Base-by-base conservation (phyloP, 352 stramenopile genomes). In the Phytopythium delawarense region DNA sequence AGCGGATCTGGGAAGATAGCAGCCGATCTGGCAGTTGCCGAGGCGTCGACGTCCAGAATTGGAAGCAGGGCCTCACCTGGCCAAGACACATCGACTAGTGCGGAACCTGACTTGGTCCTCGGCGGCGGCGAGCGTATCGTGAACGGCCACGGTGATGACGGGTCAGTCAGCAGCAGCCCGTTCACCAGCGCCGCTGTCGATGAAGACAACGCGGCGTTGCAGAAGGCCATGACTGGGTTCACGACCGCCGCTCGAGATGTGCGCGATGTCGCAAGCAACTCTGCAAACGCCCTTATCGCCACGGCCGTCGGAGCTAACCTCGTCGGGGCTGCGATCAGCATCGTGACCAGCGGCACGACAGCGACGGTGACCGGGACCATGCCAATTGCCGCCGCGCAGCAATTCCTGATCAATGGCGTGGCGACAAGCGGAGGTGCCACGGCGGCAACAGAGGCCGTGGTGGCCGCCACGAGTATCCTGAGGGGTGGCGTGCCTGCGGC, bases 291-390 rank as follows among this genome's bases (percentile, higher is more conserved):
- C n/a, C 67, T 89, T 2, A 66, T 88, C 9, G 80, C 60, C 20
- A 85, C 74, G 11, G 80, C 76, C 2, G 78, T 87, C 3, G 71
- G 72, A 11, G 65, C 71, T 11, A 89, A 89, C 55, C 55, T 84
- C 34, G 72, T 87, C 7, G 83, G 64, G 57, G 70, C 69, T 30
- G 74, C 57, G 15, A 83, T 87, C 62, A 74, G 74, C 2, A 67
- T 77, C 28, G 66, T 73, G 40, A 77, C 76, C 20, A 77, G 62
- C 34, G 70, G 70, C 12, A 71, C 71, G 11, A 65, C 71, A 7
- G 65, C 59, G 2, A 39, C 49, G 20, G 28, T 40, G 49, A 20
- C 75, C 11, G 65, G 53, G 28, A 56, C 62, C 37, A 59, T 59
- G 8, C 59, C 66, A 3, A 70, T 60, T 7, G 35, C 75, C 12